These are phyloP conservation scores for Santalum album DNA, from an alignment of 164 flowering plant genomes.

Conservation along the genomic window DNA sequence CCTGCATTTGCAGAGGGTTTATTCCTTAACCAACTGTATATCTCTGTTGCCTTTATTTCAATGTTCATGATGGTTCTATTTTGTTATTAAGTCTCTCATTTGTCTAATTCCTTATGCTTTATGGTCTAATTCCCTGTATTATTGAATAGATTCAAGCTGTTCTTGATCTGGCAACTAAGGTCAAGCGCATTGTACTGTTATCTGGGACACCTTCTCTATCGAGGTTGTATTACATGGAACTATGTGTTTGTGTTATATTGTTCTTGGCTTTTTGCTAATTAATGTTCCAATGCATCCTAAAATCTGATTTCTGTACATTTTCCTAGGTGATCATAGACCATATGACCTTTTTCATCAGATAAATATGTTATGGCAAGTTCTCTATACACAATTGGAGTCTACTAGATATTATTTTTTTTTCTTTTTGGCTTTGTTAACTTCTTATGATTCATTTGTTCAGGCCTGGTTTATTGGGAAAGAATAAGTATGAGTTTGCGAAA, in stretches of 20 bases:
- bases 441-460: constrained; percentile 26
- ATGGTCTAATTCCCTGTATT: constrained; percentile 4
- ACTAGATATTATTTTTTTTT: constrained; percentile 1
- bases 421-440: background rate
- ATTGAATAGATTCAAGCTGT: constrained; percentile 56
- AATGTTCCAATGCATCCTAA: constrained; percentile 15
- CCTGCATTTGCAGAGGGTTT: no score
- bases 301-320: constrained; percentile 16
- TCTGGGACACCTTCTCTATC: constrained; percentile 98
- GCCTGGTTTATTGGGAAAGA: constrained; percentile 83
- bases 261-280: constrained; percentile 2
- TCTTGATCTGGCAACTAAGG: constrained; percentile 67
- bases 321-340: constrained; percentile 88
- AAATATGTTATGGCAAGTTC: constrained; percentile 77
- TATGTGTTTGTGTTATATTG: background rate
- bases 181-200: constrained; percentile 63
- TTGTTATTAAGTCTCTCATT: background rate
- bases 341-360: constrained; percentile 95
- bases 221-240: constrained; percentile 50
- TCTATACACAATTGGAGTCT: constrained; percentile 6
- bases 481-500: constrained; percentile 82
- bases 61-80: no score
- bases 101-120: background rate
- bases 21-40: no score
- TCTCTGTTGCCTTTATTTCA: no score